These are phyloP conservation scores for Fusarium irregulare DNA, from an alignment of 2,329 filamentous ascomycete species.

Conservation along the genomic window DNA sequence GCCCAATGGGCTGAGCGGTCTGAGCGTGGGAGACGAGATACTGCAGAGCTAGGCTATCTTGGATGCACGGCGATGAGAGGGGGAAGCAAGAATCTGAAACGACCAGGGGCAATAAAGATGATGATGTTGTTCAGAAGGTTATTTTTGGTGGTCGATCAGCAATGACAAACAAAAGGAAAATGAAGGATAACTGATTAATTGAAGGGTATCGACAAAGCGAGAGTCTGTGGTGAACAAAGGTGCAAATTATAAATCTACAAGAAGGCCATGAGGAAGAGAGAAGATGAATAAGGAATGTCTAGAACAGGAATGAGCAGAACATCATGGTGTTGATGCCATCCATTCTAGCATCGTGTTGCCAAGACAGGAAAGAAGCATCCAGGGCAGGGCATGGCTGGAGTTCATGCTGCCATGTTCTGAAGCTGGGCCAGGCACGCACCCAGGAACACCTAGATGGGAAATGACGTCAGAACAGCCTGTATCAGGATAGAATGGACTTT, in stretches of 20 bases:
- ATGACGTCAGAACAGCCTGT: slow-evolving; percentile 19
- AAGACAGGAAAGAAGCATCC: background rate
- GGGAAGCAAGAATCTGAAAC: slow-evolving; percentile 31
- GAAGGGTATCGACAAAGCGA: slow-evolving; percentile 10
- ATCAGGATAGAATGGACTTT: background rate
- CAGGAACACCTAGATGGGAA: background rate
- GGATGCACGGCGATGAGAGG: slow-evolving; percentile 19
- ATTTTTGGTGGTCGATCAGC: slow-evolving; percentile 25
- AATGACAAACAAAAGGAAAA: slow-evolving; percentile 17
- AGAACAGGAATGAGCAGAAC: background rate
- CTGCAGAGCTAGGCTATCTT: slow-evolving; percentile 24
- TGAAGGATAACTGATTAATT: slow-evolving; percentile 2
- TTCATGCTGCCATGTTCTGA: slow-evolving; percentile 9
- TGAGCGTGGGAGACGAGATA: slow-evolving; percentile 21
- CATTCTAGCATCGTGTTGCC: background rate
- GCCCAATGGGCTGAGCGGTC: slow-evolving; percentile 22
- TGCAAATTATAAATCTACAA: slow-evolving; percentile 3
- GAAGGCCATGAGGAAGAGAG: background rate
- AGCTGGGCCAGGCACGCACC: slow-evolving; percentile 4
- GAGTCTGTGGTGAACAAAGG: slow-evolving; percentile 6
- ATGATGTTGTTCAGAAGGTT: slow-evolving; percentile 20
- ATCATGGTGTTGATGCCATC: background rate
- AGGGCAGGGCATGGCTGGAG: background rate
- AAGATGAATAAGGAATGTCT: background rate
- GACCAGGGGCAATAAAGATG: slow-evolving; percentile 13